Conservation (phyloP, 495 filamentous ascomycete species). For the Hypomontagnella monticulosa region DNA sequence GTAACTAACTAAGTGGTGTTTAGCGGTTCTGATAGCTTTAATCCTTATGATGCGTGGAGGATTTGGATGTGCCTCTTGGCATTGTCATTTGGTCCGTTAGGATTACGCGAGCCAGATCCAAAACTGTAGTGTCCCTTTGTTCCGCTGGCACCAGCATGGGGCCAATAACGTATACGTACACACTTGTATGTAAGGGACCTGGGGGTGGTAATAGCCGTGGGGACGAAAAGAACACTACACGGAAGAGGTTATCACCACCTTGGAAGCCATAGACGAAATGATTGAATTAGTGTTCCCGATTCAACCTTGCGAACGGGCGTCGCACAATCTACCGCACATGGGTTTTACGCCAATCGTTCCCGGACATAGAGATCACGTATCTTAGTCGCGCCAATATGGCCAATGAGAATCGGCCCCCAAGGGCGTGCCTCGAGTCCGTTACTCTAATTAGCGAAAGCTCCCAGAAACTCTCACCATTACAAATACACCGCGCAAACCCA, state of each 20-base stretch:
- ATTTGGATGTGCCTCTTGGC: constrained; percentile 24
- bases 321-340: not conserved
- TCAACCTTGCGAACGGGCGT: too few relatives aligned
- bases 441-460: not conserved
- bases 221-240: constrained; percentile 7
- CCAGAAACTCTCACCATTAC: not conserved
- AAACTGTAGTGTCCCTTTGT: too few relatives aligned
- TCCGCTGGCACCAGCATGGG: not conserved
- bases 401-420: constrained; percentile 1
- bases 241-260: constrained; percentile 16
- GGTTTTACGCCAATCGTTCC: not conserved
- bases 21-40: constrained; percentile 9
- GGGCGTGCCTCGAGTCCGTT: not conserved
- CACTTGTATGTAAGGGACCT: not conserved
- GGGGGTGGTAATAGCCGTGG: not conserved
- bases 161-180: not conserved
- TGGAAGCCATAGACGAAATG: too few relatives aligned
- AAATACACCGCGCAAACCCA: not conserved
- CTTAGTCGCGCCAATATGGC: constrained; percentile 5
- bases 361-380: not conserved
- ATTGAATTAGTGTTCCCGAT: too few relatives aligned
- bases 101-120: constrained; percentile 26
- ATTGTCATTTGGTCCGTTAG: constrained; percentile 14
- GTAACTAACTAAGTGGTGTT: constrained; percentile 3
- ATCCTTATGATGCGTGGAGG: constrained; percentile 25